Conservation (phyloP, 768 basidiomycete species). For the Xerocomus potaroensis region DNA sequence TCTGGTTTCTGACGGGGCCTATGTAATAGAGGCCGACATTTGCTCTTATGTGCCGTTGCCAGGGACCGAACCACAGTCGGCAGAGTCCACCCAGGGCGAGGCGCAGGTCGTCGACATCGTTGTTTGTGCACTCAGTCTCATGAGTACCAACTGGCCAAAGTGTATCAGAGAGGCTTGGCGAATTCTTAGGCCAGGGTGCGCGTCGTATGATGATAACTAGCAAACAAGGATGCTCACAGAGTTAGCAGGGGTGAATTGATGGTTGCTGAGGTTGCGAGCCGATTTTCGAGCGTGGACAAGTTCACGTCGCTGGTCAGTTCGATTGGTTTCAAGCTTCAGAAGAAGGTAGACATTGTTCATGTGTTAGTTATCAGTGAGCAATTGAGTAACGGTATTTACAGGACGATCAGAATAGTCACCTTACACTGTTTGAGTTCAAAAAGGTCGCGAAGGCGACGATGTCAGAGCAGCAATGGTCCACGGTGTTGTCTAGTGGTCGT, state of each 20-base stretch:
- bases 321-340: slow-evolving; percentile 69
- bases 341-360: slow-evolving; percentile 47
- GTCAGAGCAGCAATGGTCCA: slow-evolving; percentile 57
- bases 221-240: slow-evolving; percentile 7
- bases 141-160: slow-evolving; percentile 95
- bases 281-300: slow-evolving; percentile 63
- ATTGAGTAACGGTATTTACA: slow-evolving; percentile 28
- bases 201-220: slow-evolving; percentile 10
- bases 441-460: slow-evolving; percentile 50
- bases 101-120: slow-evolving; percentile 87
- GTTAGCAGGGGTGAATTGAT: slow-evolving; percentile 66
- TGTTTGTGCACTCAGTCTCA: slow-evolving; percentile 91
- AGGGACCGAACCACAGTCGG: slow-evolving; percentile 54
- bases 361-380: not conserved
- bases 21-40: slow-evolving; percentile 88
- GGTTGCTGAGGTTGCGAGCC: slow-evolving; percentile 87
- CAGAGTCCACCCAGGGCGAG: slow-evolving; percentile 42
- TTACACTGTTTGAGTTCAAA: slow-evolving; percentile 76
- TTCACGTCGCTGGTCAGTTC: slow-evolving; percentile 61
- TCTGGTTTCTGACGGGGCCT: slow-evolving; percentile 67
- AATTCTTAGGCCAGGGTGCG: slow-evolving; percentile 78
- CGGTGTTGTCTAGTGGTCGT: slow-evolving; percentile 46
- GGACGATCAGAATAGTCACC: slow-evolving; percentile 83
- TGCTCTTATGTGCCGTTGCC: slow-evolving; percentile 79
- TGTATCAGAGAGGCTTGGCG: slow-evolving; percentile 89